These are phyloP conservation scores for Lactarius hatsudake DNA, from an alignment of 768 basidiomycete species.

Conservation along the genomic window DNA sequence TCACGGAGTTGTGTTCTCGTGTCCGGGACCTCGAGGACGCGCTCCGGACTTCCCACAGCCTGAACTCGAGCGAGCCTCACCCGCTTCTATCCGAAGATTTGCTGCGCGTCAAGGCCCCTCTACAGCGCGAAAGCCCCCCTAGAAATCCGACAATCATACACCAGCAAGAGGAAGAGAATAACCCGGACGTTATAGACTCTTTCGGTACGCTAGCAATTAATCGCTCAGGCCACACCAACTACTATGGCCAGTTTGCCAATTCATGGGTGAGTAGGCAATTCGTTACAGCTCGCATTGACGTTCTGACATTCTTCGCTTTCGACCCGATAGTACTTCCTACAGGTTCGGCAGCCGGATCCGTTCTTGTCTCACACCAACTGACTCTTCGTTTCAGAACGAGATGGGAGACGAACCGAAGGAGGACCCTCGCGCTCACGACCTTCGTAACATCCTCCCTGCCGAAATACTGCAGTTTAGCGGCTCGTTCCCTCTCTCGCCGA, in stretches of 20 bases:
- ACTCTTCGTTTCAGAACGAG: conserved; percentile 51
- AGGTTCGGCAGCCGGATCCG: conserved; percentile 44
- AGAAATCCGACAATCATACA: conserved; percentile 39
- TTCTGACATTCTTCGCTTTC: conserved; percentile 26
- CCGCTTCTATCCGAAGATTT: conserved; percentile 71
- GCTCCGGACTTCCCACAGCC: conserved; percentile 56
- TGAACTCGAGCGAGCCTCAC: conserved; percentile 57
- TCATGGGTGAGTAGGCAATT: conserved; percentile 56
- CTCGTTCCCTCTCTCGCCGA: conserved; percentile 58
- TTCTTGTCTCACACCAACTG: conserved; percentile 15
- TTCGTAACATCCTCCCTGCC: conserved; percentile 56
- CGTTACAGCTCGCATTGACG: not conserved
- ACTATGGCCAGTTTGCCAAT: conserved; percentile 72
- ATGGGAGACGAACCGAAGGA: conserved; percentile 54
- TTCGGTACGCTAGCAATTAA: conserved; percentile 78
- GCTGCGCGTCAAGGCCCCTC: conserved; percentile 69
- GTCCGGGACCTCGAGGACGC: conserved; percentile 77
- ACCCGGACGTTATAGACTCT: conserved; percentile 71
- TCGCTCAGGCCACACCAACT: conserved; percentile 69
- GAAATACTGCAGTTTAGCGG: conserved; percentile 65
- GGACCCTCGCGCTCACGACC: conserved; percentile 42
- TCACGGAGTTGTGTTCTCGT: conserved; percentile 66
- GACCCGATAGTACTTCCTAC: conserved; percentile 60
- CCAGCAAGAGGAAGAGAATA: conserved; percentile 54
- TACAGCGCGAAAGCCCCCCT: conserved; percentile 55